Conservation (phyloP, 2,329 filamentous ascomycete species). For the Scopulariopsis brevicaulis region DNA sequence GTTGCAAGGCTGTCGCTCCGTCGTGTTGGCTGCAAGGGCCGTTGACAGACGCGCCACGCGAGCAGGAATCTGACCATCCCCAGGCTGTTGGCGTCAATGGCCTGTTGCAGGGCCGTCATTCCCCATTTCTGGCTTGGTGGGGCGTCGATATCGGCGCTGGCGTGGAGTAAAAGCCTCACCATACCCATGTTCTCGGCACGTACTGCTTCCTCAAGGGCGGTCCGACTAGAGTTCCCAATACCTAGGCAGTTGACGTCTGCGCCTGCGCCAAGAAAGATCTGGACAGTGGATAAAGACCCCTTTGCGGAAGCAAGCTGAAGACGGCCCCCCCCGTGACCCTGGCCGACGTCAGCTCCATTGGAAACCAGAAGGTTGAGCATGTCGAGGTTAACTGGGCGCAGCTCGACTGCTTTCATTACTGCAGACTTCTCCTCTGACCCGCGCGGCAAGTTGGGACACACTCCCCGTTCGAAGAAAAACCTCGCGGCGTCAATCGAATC, state of each 20-base stretch:
- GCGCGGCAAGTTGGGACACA: no score
- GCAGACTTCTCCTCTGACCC: no score
- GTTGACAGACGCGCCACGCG: not conserved
- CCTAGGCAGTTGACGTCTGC: no score
- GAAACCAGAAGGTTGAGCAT: no score
- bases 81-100: not conserved
- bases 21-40: not conserved
- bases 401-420: no score
- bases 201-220: not conserved
- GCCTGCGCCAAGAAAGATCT: no score
- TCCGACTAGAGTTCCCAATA: not conserved
- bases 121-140: not conserved
- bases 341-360: no score
- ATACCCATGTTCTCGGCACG: not conserved
- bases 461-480: no score
- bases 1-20: not conserved
- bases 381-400: no score
- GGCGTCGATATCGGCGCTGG: not conserved
- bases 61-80: not conserved
- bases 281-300: no score
- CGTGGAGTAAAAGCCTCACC: not conserved
- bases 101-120: not conserved
- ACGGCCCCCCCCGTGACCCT: no score
- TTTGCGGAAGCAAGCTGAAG: not conserved
- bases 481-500: no score